Conservation (phyloP, 2,329 filamentous ascomycete species). For the Talaromyces sp. region DNA sequence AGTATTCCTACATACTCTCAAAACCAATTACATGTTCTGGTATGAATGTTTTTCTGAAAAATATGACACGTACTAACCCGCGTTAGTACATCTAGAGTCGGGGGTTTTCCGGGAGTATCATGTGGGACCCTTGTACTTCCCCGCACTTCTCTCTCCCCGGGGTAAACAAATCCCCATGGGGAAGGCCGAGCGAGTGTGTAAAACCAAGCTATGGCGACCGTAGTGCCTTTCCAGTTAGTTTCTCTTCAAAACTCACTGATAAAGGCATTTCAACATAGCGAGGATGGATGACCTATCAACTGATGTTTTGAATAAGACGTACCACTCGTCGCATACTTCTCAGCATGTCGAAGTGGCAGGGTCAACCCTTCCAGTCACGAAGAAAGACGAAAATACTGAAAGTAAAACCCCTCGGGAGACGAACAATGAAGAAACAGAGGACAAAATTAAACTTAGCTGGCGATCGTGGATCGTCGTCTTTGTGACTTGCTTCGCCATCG, state of each 20-base stretch:
- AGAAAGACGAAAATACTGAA: background rate
- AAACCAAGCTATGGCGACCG: background rate
- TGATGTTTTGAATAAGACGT: background rate
- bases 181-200: background rate
- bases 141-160: background rate
- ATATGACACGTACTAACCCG: background rate
- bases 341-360: background rate
- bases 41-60: background rate
- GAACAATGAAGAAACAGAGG: background rate
- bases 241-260: background rate
- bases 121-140: background rate
- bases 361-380: background rate
- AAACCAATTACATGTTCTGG: background rate
- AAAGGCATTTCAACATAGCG: background rate
- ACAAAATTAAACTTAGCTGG: background rate
- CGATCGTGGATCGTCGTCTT: conserved; percentile 7
- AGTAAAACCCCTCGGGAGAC: background rate
- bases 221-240: background rate
- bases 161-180: background rate
- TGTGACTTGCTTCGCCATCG: conserved; percentile 6
- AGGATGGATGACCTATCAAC: background rate
- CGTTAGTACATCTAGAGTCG: background rate
- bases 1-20: background rate
- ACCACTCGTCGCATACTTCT: background rate
- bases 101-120: background rate